A percentile compares a stretch with the other conserved stretches of the same genome.
These are phyloP conservation scores for Malassezia sympodialis DNA, from an alignment of 1,284 basidiomycete genomes.

Conservation along the genomic window DNA sequence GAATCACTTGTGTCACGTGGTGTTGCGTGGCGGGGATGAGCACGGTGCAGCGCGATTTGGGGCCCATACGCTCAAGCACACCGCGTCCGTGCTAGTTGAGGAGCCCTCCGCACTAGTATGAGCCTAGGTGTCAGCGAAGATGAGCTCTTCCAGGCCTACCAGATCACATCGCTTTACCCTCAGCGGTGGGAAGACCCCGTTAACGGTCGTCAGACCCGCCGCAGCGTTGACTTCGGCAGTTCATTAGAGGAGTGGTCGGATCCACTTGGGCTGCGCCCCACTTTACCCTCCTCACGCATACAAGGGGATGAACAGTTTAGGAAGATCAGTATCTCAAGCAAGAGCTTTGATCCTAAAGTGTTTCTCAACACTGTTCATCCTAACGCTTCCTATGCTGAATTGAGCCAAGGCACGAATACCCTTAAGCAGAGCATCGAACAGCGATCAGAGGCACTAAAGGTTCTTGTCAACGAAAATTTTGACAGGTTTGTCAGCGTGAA, in stretches of 20 bases:
- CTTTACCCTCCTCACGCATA: slow-evolving; percentile 50
- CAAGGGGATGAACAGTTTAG: slow-evolving; percentile 24
- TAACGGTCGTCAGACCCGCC: neutral
- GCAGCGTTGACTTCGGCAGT: slow-evolving; percentile 1
- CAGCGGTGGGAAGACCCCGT: slow-evolving; percentile 35
- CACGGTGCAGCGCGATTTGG: neutral
- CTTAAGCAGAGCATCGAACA: slow-evolving; percentile 38
- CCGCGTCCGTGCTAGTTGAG: neutral
- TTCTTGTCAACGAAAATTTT: slow-evolving; percentile 95
- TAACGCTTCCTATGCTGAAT: slow-evolving; percentile 87
- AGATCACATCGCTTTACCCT: slow-evolving; percentile 48
- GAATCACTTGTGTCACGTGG: neutral
- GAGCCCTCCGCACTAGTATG: neutral
- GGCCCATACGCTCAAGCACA: neutral
- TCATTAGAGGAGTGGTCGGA: slow-evolving; percentile 33
- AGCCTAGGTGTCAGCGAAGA: slow-evolving; percentile 37
- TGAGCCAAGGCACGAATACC: slow-evolving; percentile 51
- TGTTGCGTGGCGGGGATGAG: neutral
- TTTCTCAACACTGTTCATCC: slow-evolving; percentile 88
- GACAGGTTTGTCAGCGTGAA: slow-evolving; percentile 97
- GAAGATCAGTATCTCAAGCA: slow-evolving; percentile 56
- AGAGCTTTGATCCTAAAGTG: slow-evolving; percentile 87
- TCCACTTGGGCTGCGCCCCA: slow-evolving; percentile 45
- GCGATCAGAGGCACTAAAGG: slow-evolving; percentile 77
- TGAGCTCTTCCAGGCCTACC: slow-evolving; percentile 49